Conservation (phyloP, 2,329 filamentous ascomycete species). For the Exophiala dermatitidis region DNA sequence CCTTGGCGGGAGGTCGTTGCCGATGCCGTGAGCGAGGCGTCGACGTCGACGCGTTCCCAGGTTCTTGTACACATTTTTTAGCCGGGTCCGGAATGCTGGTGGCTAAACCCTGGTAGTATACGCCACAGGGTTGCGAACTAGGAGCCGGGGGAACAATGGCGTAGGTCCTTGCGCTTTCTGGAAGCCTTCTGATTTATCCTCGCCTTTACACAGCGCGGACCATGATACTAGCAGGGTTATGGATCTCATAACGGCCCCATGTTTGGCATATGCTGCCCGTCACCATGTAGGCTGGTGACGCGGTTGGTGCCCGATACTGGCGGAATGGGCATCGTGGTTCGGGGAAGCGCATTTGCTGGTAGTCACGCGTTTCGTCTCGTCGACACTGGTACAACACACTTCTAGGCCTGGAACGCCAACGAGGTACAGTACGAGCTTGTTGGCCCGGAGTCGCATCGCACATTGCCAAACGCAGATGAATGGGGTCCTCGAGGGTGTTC, state of each 20-base stretch:
- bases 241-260: neutral
- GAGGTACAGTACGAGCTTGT: neutral
- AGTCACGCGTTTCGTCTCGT: conserved; percentile 7
- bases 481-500: neutral
- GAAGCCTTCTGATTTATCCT: conserved; percentile 18
- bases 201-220: neutral
- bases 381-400: neutral
- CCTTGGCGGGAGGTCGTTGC: conserved; percentile 14
- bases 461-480: conserved; percentile 3
- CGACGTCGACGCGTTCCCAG: conserved; percentile 10
- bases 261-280: neutral
- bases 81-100: neutral
- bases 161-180: conserved; percentile 13
- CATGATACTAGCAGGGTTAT: conserved; percentile 3
- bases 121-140: conserved; percentile 13
- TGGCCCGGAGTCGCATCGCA: conserved; percentile 2
- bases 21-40: conserved; percentile 16
- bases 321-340: conserved; percentile 4
- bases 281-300: neutral
- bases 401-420: neutral
- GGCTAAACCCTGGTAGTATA: conserved; percentile 5
- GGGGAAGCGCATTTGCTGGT: conserved; percentile 5
- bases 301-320: conserved; percentile 14
- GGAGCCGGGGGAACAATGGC: conserved; percentile 4
- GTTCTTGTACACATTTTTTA: conserved; percentile 9